These are phyloP conservation scores for Paraphoma chrysanthemicola DNA, from an alignment of 2,329 filamentous ascomycete species.

Conservation along the genomic window DNA sequence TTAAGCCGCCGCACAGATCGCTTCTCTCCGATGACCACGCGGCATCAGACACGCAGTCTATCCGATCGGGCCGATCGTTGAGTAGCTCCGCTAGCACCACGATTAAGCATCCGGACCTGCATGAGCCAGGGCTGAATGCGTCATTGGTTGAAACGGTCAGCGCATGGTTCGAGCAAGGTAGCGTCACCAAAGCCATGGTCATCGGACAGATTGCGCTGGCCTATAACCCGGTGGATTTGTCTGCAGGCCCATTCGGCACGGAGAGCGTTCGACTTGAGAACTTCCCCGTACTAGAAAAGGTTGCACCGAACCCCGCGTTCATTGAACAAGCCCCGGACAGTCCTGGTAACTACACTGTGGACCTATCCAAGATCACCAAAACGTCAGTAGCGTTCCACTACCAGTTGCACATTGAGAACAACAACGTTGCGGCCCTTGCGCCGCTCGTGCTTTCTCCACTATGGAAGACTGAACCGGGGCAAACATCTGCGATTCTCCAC, in stretches of 20 bases:
- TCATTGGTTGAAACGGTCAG: slow-evolving; percentile 94
- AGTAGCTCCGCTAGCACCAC: slow-evolving; percentile 67
- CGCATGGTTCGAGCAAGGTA: slow-evolving; percentile 78
- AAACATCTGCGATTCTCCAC: slow-evolving; percentile 83
- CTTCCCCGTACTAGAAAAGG: slow-evolving; percentile 85
- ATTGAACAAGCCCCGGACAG: slow-evolving; percentile 73
- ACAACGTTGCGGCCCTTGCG: slow-evolving; percentile 64
- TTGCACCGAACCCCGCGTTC: slow-evolving; percentile 92
- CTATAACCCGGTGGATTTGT: slow-evolving; percentile 69
- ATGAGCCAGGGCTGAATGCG: slow-evolving; percentile 79
- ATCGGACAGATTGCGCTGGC: slow-evolving; percentile 89
- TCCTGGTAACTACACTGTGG: slow-evolving; percentile 80
- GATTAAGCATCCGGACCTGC: slow-evolving; percentile 82
- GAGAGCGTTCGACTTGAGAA: slow-evolving; percentile 85
- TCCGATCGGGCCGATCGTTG: slow-evolving; percentile 85
- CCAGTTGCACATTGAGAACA: slow-evolving; percentile 74
- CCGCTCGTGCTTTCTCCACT: slow-evolving; percentile 76
- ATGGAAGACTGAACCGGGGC: slow-evolving; percentile 85
- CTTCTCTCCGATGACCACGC: slow-evolving; percentile 62
- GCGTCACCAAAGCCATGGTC: slow-evolving; percentile 74
- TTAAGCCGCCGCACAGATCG: slow-evolving; percentile 42
- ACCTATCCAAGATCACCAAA: slow-evolving; percentile 73
- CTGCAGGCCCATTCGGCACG: slow-evolving; percentile 49
- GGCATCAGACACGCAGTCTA: slow-evolving; percentile 84
- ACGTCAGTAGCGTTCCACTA: slow-evolving; percentile 91